Evolutionary conservation across 73 alveolate species (phyloP).

Genomic region (Paramecium sonneborni): DNA sequence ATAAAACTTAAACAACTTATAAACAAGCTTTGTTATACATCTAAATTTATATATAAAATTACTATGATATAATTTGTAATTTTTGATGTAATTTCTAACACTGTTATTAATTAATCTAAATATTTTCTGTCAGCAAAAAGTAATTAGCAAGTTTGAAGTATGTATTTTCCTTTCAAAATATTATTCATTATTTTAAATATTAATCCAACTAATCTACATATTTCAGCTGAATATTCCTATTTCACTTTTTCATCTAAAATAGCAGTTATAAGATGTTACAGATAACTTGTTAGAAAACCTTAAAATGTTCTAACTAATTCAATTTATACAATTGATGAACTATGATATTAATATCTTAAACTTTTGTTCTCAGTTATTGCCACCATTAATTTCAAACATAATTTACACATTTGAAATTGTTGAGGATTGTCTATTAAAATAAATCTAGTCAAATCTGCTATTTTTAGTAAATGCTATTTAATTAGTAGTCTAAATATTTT

Average conservation of each 20-base stretch:
- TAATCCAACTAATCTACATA: neutral
- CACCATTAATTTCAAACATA: conserved; percentile 42
- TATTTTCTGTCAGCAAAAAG: conserved; percentile 17
- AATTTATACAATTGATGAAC: conserved; percentile 22
- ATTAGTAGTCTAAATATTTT: conserved; percentile 6
- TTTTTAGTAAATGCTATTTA: neutral
- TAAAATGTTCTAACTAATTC: conserved; percentile 33
- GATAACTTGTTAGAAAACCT: neutral
- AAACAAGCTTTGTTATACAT: neutral
- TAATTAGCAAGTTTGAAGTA: conserved; percentile 4
- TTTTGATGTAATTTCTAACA: neutral
- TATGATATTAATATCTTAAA: conserved; percentile 23
- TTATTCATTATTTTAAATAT: neutral
- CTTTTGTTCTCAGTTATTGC: conserved; percentile 24
- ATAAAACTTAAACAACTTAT: neutral
- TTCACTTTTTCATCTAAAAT: neutral
- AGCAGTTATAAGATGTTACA: neutral
- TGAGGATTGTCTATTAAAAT: conserved; percentile 1
- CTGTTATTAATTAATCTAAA: neutral
- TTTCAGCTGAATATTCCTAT: neutral
- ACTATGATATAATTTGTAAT: neutral
- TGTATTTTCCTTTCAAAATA: conserved; percentile 18
- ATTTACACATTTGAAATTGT: conserved; percentile 23
- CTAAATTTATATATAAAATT: neutral
- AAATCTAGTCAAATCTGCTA: neutral